phyloP scores from a whole-genome alignment of 1,284 basidiomycete species.

The Tranzscheliella williamsii region DNA sequence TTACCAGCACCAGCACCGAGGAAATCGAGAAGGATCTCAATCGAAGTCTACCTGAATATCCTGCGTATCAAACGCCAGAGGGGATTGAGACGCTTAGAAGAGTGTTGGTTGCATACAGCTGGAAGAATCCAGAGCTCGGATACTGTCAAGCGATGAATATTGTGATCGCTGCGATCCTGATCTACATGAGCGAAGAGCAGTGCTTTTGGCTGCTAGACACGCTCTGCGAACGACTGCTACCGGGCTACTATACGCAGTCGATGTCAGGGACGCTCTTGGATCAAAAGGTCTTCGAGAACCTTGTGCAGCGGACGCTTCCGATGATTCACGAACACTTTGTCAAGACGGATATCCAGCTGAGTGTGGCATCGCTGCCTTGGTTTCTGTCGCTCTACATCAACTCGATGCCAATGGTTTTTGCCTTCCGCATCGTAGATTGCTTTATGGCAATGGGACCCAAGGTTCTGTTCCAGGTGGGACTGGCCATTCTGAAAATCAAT shows the following conservation, averaged over 20 bases:
- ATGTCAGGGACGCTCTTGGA: constrained; percentile 99
- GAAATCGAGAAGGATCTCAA: constrained; percentile 99
- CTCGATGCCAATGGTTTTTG: constrained; percentile 98
- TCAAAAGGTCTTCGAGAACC: constrained; percentile 94
- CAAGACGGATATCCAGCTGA: constrained; percentile 89
- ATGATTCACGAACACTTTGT: constrained; percentile 92
- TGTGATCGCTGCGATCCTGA: constrained; percentile 80
- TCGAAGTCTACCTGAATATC: constrained; percentile 64
- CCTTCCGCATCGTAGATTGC: constrained; percentile 97
- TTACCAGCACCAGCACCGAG: constrained; percentile 85
- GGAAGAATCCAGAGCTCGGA: constrained; percentile 83
- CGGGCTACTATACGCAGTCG: constrained; percentile 96
- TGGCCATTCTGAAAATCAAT: constrained; percentile 97
- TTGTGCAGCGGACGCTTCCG: constrained; percentile 77
- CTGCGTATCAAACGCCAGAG: constrained; percentile 52
- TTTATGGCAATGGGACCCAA: constrained; percentile 99
- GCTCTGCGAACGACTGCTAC: constrained; percentile 88
- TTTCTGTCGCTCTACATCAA: constrained; percentile 90
- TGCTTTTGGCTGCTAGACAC: constrained; percentile 97
- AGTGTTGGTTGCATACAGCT: constrained; percentile 94
- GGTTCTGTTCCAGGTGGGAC: constrained; percentile 91
- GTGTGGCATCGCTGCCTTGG: constrained; percentile 96
- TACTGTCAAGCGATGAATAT: constrained; percentile 68
- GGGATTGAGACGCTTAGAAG: constrained; percentile 71
- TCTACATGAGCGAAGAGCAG: constrained; percentile 99